Percentiles rank a stretch among this genome's conserved stretches.
Evolutionary conservation across 129 eudicot species (phyloP).

Genomic region (Ambrosia artemisiifolia): DNA sequence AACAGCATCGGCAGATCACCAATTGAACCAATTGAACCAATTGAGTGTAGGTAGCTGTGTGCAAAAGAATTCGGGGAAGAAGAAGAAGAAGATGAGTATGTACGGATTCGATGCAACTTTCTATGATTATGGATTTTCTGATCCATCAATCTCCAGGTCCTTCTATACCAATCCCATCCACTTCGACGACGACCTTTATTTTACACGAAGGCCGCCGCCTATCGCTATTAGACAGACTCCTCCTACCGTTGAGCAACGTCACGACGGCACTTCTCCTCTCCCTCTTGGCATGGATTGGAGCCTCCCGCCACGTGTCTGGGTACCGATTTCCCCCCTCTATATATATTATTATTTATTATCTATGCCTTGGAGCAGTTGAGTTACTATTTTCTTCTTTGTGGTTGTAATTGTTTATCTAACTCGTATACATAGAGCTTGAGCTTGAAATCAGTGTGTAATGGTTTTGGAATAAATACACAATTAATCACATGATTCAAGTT

Average conservation of each 20-base stretch:
- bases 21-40: neutral
- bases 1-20: neutral
- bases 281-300: constrained; percentile 98
- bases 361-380: too few relatives aligned
- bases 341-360: neutral
- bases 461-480: too few relatives aligned
- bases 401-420: too few relatives aligned
- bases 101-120: constrained; percentile 38
- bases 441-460: too few relatives aligned
- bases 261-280: constrained; percentile 85
- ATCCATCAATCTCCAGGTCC: constrained; percentile 39
- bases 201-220: constrained; percentile 25
- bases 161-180: constrained; percentile 19
- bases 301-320: constrained; percentile 74
- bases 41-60: neutral
- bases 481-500: too few relatives aligned
- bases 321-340: constrained; percentile 4
- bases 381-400: too few relatives aligned
- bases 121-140: constrained; percentile 45
- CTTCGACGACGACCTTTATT: constrained; percentile 11
- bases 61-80: too few relatives aligned
- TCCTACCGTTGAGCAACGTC: constrained; percentile 42
- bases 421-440: too few relatives aligned
- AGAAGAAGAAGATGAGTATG: constrained; percentile 37
- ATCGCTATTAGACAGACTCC: neutral